Base-by-base conservation (phyloP, 768 basidiomycete genomes). In the Chalciporus piperatus region DNA sequence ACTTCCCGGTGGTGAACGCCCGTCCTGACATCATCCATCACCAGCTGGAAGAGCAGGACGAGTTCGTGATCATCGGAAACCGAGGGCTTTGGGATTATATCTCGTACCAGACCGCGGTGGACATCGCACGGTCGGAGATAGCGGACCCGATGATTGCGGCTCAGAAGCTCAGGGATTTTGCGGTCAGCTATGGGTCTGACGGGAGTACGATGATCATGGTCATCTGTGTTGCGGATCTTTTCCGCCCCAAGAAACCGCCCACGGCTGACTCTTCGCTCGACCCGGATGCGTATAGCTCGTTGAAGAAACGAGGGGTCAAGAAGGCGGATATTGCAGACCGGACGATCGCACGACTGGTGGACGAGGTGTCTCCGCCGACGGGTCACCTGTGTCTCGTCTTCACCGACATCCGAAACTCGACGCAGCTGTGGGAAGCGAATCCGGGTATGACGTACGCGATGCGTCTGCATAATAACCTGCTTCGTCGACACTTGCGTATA, bases 121-220 rank as follows among this genome's bases (percentile, higher is more conserved):
- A 98, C 67, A 94, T 98, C 54, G 95, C 93, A 1, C 80, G 90
- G 35, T 80, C 81, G 7, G 88, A 88, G 60, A 62, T 64, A 13
- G 70, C 72, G 16, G 84, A 89, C 59, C 86, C 87, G 0, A 87
- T 88, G 85, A 84, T 93, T 63, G 97, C 97, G 5, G 92, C 97
- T 0, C 95, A 98, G 73, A 98, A 97, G 73, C 71, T 99, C 38
- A 82, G 97, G 43, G 97, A 99, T 67, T 90, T 98, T 56, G 93
- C 97, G 8, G 91, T 99, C 64, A 92, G 92, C 59, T 98, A 98
- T 69, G 97, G 97, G 2, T 92, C 94, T 16, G 85, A 89, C 48
- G 92, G 91, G 13, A 90, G 85, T 54, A 89, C 87, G 43, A 98
- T 98, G 94, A 94, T 98, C 72, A 98, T 98, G 96, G 93, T 98